Evolutionary conservation across 805 yeast genomes (phyloP), one percentile per base, ranked within the genome.

Genomic region (Cyberlindnera euphorbiae): DNA sequence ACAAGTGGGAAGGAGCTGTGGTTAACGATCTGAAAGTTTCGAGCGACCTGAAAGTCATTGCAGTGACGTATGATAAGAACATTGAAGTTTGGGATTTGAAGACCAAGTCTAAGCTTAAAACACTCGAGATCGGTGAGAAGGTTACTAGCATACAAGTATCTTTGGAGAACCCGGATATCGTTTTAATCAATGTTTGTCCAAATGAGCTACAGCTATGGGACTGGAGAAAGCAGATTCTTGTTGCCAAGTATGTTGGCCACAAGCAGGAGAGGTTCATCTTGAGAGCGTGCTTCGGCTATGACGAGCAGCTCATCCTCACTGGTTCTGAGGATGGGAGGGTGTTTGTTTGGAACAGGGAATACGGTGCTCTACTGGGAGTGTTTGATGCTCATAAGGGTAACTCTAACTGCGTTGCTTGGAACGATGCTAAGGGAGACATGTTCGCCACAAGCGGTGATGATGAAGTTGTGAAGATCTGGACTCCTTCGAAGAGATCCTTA

Each of bases 401-500:
- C 41, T 83, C 90, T 45, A 88, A 85, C 54, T 76, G 84, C 30
- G 93, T 87, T 2, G 78, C 81, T 41, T 87, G 93, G 89, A 79
- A 76, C 46, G 71, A 76, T 1, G 49, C 44, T 1, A 47, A 60
- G 26, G 59, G 62, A 33, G 50, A 58, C 10, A 61, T 79, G 59
- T 79, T 89, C 75, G 93, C 87, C 6, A 79, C 90, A 15, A 88
- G 87, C 26, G 86, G 95, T 12, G 96, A 88, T 57, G 96, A 89
- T 56, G 69, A 73, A 14, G 59, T 69, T 8, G 79, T 86, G 4
- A 76, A 77, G 39, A 68, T 86, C 6, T 82, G 87, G 88, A 79
- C 75, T n/a, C 58, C 58, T 19, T 7, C 7, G 22, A 19, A 9
- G 18, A 8, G 11, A 27, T 27, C n/a, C n/a, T n/a, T n/a, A n/a